Evolutionary conservation across 495 filamentous ascomycete genomes (phyloP).

Genomic region (Filosporella fistucella): DNA sequence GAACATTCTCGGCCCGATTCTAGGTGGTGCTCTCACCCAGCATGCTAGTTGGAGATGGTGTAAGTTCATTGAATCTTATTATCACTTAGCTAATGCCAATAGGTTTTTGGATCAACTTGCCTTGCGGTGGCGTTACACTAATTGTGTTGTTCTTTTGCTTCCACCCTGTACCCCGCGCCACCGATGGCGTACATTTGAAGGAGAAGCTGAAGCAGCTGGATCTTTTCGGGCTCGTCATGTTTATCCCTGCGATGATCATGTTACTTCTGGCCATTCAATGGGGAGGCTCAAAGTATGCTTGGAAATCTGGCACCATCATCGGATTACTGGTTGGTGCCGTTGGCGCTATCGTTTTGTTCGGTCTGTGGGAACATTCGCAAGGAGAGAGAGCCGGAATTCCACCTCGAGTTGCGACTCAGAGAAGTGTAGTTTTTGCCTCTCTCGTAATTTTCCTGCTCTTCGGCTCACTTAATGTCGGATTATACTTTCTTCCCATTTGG

Average conservation of each 20-base stretch:
- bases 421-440: constrained; percentile 10
- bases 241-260: constrained; percentile 49
- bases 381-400: constrained; percentile 16
- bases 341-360: constrained; percentile 40
- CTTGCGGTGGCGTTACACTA: constrained; percentile 55
- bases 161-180: constrained; percentile 26
- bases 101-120: constrained; percentile 33
- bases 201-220: constrained; percentile 44
- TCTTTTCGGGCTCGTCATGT: constrained; percentile 39
- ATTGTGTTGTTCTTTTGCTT: constrained; percentile 48
- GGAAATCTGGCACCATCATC: constrained; percentile 38
- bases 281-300: constrained; percentile 51
- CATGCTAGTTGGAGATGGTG: constrained; percentile 41
- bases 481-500: constrained; percentile 61
- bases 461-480: constrained; percentile 29
- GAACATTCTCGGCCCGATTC: constrained; percentile 38
- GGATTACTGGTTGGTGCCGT: constrained; percentile 44
- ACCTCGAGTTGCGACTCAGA: constrained; percentile 1
- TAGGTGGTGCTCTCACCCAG: neutral
- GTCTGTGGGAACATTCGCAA: constrained; percentile 43
- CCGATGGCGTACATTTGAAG: constrained; percentile 24
- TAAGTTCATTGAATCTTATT: neutral
- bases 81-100: constrained; percentile 18
- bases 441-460: constrained; percentile 10
- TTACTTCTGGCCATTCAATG: constrained; percentile 62